These are phyloP conservation scores for Yarrowia hollandica DNA, from an alignment of 805 yeast genomes.

Conservation along the genomic window DNA sequence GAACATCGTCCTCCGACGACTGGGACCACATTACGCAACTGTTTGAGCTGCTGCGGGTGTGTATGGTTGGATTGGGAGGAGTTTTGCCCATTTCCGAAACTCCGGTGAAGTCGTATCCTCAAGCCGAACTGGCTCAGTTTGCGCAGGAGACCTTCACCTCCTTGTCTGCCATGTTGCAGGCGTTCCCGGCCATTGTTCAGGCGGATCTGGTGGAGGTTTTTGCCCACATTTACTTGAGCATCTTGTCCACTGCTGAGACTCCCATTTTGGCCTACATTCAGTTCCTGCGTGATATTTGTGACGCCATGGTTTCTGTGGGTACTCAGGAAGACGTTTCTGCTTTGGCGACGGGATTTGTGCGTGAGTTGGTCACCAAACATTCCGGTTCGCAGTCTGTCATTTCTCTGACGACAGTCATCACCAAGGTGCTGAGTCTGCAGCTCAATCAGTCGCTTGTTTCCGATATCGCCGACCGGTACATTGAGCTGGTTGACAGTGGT, in stretches of 20 bases:
- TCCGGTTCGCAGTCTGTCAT: slow-evolving; percentile 11
- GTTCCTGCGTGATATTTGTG: slow-evolving; percentile 18
- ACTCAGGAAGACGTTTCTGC: slow-evolving; percentile 6
- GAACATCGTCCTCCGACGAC: slow-evolving; percentile 39
- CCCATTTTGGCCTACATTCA: slow-evolving; percentile 26
- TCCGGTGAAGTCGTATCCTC: slow-evolving; percentile 19
- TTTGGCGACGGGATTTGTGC: not conserved
- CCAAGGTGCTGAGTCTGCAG: slow-evolving; percentile 11
- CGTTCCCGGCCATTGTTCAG: slow-evolving; percentile 67
- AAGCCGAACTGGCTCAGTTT: slow-evolving; percentile 5
- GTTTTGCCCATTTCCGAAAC: slow-evolving; percentile 34
- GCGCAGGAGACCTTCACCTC: slow-evolving; percentile 36
- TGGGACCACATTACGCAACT: slow-evolving; percentile 67
- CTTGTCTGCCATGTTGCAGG: slow-evolving; percentile 60
- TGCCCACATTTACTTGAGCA: slow-evolving; percentile 11
- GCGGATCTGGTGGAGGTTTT: slow-evolving; percentile 51
- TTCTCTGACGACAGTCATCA: slow-evolving; percentile 22
- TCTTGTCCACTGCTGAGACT: not conserved
- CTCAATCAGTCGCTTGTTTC: not conserved
- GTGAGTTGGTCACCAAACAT: slow-evolving; percentile 11
- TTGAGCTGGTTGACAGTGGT: slow-evolving; percentile 6
- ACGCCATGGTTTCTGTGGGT: slow-evolving; percentile 5
- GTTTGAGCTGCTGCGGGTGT: slow-evolving; percentile 75
- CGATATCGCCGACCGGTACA: slow-evolving; percentile 11
- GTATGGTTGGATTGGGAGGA: slow-evolving; percentile 58